These are phyloP conservation scores for Melastoma malabathricum DNA, from an alignment of 345 rosid species.

Conservation along the genomic window DNA sequence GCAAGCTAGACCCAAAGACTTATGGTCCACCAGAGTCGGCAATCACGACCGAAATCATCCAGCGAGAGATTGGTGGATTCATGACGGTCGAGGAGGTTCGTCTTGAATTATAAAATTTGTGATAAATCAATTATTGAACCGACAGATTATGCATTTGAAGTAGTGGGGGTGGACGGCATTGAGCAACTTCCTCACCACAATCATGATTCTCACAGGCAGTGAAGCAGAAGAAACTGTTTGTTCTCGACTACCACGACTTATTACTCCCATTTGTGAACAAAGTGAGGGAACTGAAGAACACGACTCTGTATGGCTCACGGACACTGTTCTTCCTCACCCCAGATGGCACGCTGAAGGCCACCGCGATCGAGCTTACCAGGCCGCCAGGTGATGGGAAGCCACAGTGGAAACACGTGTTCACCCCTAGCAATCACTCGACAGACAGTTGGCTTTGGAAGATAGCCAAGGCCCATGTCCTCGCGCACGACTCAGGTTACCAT, in stretches of 20 bases:
- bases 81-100: constrained; percentile 37
- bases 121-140: too few relatives aligned
- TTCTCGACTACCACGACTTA: constrained; percentile 48
- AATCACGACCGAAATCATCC: constrained; percentile 44
- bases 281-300: constrained; percentile 34
- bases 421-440: constrained; percentile 30
- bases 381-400: constrained; percentile 41
- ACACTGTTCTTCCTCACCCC: constrained; percentile 46
- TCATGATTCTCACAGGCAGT: constrained; percentile 22
- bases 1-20: constrained; percentile 48
- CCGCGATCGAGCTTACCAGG: constrained; percentile 56
- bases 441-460: constrained; percentile 54
- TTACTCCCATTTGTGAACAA: constrained; percentile 50
- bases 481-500: constrained; percentile 55
- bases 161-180: too few relatives aligned
- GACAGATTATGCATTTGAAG: too few relatives aligned
- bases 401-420: constrained; percentile 50
- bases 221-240: constrained; percentile 31
- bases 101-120: too few relatives aligned
- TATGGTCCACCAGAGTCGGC: constrained; percentile 58
- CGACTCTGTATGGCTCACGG: constrained; percentile 54
- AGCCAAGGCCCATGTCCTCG: constrained; percentile 53
- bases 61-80: constrained; percentile 39
- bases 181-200: background rate
- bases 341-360: constrained; percentile 35